A percentile compares a stretch with the other conserved stretches of the same genome.
Evolutionary conservation across 2,329 filamentous ascomycete genomes (phyloP).

Genomic region (Aspergillus niger): DNA sequence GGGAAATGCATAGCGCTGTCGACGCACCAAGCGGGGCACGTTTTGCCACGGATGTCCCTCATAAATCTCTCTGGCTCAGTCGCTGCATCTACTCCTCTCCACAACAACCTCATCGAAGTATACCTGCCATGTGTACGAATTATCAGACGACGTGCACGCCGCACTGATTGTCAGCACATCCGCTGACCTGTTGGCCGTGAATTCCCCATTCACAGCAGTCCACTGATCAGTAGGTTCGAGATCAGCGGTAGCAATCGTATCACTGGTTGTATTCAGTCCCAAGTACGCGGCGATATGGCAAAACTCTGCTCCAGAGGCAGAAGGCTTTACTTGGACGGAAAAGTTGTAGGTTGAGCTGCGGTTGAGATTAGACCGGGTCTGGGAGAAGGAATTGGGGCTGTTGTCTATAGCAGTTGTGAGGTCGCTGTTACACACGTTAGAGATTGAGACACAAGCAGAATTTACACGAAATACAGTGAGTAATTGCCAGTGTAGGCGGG

Average conservation of each 20-base stretch:
- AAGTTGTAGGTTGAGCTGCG: slow-evolving; percentile 22
- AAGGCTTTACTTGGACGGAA: slow-evolving; percentile 17
- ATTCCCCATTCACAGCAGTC: slow-evolving; percentile 21
- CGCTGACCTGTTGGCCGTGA: slow-evolving; percentile 9
- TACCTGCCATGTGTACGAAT: slow-evolving; percentile 18
- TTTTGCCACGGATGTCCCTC: no score
- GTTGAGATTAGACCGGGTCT: slow-evolving; percentile 18
- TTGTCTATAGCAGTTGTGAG: slow-evolving; percentile 26
- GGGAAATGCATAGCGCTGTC: no score
- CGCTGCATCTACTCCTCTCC: neutral
- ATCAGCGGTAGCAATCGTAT: slow-evolving; percentile 11
- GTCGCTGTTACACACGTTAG: slow-evolving; percentile 11
- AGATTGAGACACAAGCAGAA: neutral
- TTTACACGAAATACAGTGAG: slow-evolving; percentile 21
- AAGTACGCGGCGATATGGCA: slow-evolving; percentile 21
- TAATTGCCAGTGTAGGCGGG: slow-evolving; percentile 22
- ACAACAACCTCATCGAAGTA: slow-evolving; percentile 29
- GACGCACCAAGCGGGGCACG: no score
- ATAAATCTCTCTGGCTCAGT: no score
- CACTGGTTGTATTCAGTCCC: slow-evolving; percentile 23
- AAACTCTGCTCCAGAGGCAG: slow-evolving; percentile 12
- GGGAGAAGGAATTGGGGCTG: slow-evolving; percentile 24
- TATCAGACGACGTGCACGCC: slow-evolving; percentile 21
- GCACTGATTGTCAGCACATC: slow-evolving; percentile 22
- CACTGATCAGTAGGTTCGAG: slow-evolving; percentile 20